Evolutionary conservation across 352 stramenopile genomes (phyloP).

Genomic region (Phytophthora vignae): DNA sequence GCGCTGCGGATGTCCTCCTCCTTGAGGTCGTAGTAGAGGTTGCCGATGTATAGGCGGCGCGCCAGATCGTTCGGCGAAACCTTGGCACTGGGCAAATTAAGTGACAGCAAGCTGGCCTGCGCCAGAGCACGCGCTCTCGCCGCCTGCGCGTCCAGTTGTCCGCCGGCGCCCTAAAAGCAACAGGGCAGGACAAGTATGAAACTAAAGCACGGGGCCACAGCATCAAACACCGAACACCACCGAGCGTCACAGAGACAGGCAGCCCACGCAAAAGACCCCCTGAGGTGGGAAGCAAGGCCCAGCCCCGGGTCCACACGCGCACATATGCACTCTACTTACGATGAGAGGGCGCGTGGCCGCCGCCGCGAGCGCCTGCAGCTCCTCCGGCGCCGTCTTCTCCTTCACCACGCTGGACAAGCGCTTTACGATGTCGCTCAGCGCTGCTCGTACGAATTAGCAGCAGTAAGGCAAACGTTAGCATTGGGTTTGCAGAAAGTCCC

Average conservation of each 20-base stretch:
- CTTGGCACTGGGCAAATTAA: slow-evolving; percentile 58
- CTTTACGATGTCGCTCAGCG: slow-evolving; percentile 71
- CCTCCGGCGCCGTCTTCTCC: slow-evolving; percentile 57
- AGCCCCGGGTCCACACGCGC: background rate
- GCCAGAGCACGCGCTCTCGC: slow-evolving; percentile 68
- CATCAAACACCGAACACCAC: slow-evolving; percentile 36
- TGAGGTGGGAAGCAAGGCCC: background rate
- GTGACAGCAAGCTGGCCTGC: slow-evolving; percentile 73
- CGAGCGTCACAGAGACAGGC: background rate
- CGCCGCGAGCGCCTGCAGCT: slow-evolving; percentile 34
- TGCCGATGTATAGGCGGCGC: slow-evolving; percentile 79
- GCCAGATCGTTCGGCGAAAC: slow-evolving; percentile 71
- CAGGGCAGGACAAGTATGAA: slow-evolving; percentile 58
- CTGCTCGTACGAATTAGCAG: slow-evolving; percentile 21
- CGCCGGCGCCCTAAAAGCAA: slow-evolving; percentile 47
- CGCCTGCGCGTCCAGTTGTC: slow-evolving; percentile 60
- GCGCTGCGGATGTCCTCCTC: slow-evolving; percentile 76
- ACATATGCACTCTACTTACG: slow-evolving; percentile 30
- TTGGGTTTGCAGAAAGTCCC: background rate
- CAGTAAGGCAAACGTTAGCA: background rate
- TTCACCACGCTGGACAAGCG: slow-evolving; percentile 71
- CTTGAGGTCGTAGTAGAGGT: slow-evolving; percentile 86
- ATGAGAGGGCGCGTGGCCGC: slow-evolving; percentile 33
- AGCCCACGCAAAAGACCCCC: background rate
- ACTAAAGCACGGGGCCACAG: slow-evolving; percentile 26